Evolutionary conservation across 371 early-diverging fungal species (phyloP).

Genomic region (Synchytrium microbalum): DNA sequence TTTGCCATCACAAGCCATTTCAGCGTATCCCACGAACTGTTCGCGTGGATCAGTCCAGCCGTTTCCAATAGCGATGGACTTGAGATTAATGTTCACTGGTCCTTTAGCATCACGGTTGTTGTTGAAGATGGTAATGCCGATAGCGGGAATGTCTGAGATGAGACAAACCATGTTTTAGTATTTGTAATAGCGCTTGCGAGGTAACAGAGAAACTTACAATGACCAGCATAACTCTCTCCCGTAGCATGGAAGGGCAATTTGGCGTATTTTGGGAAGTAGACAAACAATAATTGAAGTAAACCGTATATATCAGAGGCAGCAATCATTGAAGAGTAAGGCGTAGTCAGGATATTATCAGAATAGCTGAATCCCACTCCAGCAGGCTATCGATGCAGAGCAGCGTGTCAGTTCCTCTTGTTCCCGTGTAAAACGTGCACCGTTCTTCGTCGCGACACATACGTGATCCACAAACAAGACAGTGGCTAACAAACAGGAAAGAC

Average conservation of each 20-base stretch:
- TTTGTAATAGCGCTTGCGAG: background rate
- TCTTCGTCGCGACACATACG: no score
- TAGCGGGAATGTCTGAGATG: slow-evolving; percentile 46
- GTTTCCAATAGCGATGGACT: slow-evolving; percentile 80
- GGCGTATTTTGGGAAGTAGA: slow-evolving; percentile 44
- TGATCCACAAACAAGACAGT: background rate
- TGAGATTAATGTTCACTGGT: slow-evolving; percentile 50
- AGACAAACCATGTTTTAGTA: slow-evolving; percentile 8
- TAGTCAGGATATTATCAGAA: slow-evolving; percentile 54
- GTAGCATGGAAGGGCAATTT: slow-evolving; percentile 59
- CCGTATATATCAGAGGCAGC: slow-evolving; percentile 69
- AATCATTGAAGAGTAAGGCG: slow-evolving; percentile 38
- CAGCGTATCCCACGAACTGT: slow-evolving; percentile 84
- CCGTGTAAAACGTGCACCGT: no score
- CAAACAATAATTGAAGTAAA: slow-evolving; percentile 52
- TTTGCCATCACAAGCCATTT: slow-evolving; percentile 71
- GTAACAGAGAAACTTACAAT: background rate
- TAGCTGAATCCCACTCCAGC: slow-evolving; percentile 70
- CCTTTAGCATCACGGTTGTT: slow-evolving; percentile 27
- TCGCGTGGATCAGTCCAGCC: slow-evolving; percentile 81
- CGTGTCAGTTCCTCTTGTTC: no score
- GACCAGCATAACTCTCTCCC: slow-evolving; percentile 54
- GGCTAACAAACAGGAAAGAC: no score
- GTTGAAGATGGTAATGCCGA: slow-evolving; percentile 65
- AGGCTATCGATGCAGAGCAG: no score